A percentile compares a stretch with the other conserved stretches of the same genome.
Conservation (phyloP, 441 rosid genomes). For the Erodium trifolium region DNA sequence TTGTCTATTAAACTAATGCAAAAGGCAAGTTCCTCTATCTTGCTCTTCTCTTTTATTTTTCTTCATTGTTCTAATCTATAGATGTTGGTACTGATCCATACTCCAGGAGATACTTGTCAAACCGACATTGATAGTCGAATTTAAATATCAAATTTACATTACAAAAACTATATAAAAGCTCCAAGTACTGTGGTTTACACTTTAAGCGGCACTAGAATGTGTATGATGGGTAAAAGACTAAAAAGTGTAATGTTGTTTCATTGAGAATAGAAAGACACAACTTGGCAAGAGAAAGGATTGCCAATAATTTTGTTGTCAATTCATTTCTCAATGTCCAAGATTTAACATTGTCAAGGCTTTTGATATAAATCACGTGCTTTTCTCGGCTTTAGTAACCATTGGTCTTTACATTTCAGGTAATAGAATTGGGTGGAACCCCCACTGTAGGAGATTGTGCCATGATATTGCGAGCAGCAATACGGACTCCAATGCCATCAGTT, state of each 20-base stretch:
- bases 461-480: slow-evolving; percentile 71
- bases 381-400: slow-evolving; percentile 10
- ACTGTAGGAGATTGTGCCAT: slow-evolving; percentile 85
- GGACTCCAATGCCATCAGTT: slow-evolving; percentile 81
- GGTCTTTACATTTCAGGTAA: slow-evolving; percentile 43
- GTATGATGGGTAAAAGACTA: background rate
- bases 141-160: background rate
- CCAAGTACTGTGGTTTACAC: background rate
- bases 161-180: background rate
- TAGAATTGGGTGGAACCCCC: slow-evolving; percentile 76
- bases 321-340: background rate
- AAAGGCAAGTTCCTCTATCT: slow-evolving; percentile 44
- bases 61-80: background rate
- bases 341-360: background rate
- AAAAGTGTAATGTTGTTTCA: background rate
- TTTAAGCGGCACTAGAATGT: background rate
- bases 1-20: slow-evolving; percentile 67
- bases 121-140: background rate
- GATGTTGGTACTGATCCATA: background rate
- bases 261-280: slow-evolving; percentile 3
- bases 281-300: background rate
- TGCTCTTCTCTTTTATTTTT: slow-evolving; percentile 8
- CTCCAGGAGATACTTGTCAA: background rate
- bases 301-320: background rate
- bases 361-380: slow-evolving; percentile 5